phyloP scores from a whole-genome alignment of 345 rosid genomes.

The Ceriops zippeliana region DNA sequence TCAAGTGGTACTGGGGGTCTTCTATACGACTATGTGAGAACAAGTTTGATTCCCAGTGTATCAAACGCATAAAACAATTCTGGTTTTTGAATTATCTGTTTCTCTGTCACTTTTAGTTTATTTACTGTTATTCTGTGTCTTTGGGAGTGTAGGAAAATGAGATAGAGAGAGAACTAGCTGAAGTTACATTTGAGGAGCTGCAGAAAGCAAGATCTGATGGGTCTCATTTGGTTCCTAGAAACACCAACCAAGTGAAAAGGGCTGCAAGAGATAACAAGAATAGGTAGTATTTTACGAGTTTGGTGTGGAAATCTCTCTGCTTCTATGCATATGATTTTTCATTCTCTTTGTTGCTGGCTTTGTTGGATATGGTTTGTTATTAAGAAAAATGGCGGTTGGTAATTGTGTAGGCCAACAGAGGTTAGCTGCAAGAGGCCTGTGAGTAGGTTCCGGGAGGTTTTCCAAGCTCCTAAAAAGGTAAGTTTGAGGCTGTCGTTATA shows the following conservation, averaged over 20 bases:
- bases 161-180: slow-evolving; percentile 58
- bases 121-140: background rate
- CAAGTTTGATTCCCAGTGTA: too few species aligned
- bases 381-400: background rate
- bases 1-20: too few species aligned
- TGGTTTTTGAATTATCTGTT: too few species aligned
- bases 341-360: background rate
- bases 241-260: slow-evolving; percentile 37
- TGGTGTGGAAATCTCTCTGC: background rate
- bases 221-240: slow-evolving; percentile 40
- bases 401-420: slow-evolving; percentile 58
- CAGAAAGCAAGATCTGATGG: slow-evolving; percentile 73
- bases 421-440: slow-evolving; percentile 75
- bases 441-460: slow-evolving; percentile 63
- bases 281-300: slow-evolving; percentile 31
- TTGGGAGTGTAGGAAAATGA: slow-evolving; percentile 41
- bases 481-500: background rate
- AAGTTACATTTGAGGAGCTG: slow-evolving; percentile 72
- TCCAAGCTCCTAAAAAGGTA: slow-evolving; percentile 73
- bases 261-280: slow-evolving; percentile 67
- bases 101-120: background rate
- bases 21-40: too few species aligned
- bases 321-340: background rate
- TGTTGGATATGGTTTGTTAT: background rate
- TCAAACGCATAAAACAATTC: too few species aligned